These are phyloP conservation scores for Cyathus striatus DNA, from an alignment of 768 basidiomycete species.

Conservation along the genomic window DNA sequence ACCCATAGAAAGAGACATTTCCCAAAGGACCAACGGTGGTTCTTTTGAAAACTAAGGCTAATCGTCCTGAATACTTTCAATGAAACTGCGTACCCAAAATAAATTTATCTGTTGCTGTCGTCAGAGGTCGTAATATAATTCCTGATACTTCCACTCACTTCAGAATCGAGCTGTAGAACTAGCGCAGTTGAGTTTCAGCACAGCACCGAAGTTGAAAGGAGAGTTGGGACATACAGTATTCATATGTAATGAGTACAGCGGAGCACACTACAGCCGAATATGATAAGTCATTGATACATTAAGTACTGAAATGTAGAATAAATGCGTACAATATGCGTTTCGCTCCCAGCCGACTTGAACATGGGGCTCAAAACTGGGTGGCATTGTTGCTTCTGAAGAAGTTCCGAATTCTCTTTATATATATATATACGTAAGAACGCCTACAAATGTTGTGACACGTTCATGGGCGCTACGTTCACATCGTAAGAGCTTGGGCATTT, in stretches of 20 bases:
- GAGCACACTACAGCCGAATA: constrained; percentile 17
- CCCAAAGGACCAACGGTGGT: constrained; percentile 25
- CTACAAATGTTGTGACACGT: too few relatives aligned
- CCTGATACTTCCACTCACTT: constrained; percentile 10
- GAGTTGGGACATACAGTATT: constrained; percentile 13
- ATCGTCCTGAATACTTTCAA: not conserved
- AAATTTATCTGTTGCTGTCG: constrained; percentile 14
- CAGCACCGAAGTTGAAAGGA: too few relatives aligned
- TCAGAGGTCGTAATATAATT: not conserved
- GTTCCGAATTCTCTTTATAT: too few relatives aligned
- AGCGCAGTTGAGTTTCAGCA: not conserved
- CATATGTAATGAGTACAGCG: constrained; percentile 16
- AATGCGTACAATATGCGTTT: constrained; percentile 4
- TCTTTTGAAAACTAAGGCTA: constrained; percentile 8
- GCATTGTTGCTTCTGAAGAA: too few relatives aligned
- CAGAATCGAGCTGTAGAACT: constrained; percentile 18
- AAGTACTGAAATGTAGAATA: too few relatives aligned
- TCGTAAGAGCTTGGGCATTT: too few relatives aligned
- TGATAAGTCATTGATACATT: too few relatives aligned
- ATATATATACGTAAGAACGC: too few relatives aligned
- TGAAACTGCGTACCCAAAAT: constrained; percentile 16
- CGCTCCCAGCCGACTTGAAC: constrained; percentile 7
- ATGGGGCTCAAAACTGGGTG: too few relatives aligned
- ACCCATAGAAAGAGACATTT: constrained; percentile 31
- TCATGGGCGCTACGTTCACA: too few relatives aligned